phyloP scores from a whole-genome alignment of 2,329 filamentous ascomycete species.

The Apiospora phragmitis region DNA sequence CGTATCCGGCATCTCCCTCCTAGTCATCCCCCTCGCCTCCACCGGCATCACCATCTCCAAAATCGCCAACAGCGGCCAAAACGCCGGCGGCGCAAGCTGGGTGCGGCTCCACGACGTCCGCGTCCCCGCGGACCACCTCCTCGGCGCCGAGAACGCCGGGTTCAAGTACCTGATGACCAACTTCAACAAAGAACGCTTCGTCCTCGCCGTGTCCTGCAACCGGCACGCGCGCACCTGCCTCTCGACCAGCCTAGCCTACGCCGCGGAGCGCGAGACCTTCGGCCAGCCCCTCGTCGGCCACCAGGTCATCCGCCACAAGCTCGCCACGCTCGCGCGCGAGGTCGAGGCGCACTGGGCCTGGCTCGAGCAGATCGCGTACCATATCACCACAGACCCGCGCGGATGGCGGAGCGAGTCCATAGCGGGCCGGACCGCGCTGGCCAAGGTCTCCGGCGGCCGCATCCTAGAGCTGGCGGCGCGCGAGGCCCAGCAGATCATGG shows the following conservation, averaged over 20 bases:
- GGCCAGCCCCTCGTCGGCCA: constrained; percentile 96
- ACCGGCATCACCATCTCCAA: constrained; percentile 85
- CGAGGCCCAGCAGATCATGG: constrained; percentile 97
- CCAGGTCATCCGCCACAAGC: constrained; percentile 94
- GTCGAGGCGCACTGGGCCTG: constrained; percentile 97
- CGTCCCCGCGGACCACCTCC: constrained; percentile 94
- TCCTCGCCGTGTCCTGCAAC: constrained; percentile 95
- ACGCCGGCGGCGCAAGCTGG: constrained; percentile 93
- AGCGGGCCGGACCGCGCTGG: constrained; percentile 89
- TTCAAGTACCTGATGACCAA: constrained; percentile 99
- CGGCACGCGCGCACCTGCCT: constrained; percentile 96
- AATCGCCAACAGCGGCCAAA: constrained; percentile 99
- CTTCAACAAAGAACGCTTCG: constrained; percentile 99
- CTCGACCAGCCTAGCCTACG: constrained; percentile 94
- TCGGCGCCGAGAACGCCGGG: constrained; percentile 96
- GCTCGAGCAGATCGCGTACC: constrained; percentile 93
- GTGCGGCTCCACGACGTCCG: constrained; percentile 99
- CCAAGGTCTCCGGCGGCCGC: constrained; percentile 91
- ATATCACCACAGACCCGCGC: constrained; percentile 61
- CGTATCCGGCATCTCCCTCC: constrained; percentile 70
- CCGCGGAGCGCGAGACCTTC: constrained; percentile 94
- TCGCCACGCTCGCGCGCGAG: constrained; percentile 96
- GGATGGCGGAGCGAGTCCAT: constrained; percentile 96
- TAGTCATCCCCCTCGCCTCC: constrained; percentile 85
- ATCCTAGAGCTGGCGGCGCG: constrained; percentile 98